These are phyloP conservation scores for apple (Malus domestica) DNA, from an alignment of 306 rosid species.

Conservation along the genomic window DNA sequence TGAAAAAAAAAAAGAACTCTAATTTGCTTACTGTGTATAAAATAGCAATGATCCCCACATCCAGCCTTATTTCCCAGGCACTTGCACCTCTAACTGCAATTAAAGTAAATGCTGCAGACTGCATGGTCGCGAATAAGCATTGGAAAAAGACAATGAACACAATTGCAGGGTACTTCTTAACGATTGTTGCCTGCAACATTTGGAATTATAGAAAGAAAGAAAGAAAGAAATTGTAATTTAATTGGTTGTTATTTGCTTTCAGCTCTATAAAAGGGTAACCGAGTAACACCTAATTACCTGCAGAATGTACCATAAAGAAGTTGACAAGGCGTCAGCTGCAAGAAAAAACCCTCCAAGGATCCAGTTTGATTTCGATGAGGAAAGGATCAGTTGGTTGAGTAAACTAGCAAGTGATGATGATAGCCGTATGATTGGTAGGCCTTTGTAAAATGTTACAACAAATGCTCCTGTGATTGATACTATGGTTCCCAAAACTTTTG, in stretches of 20 bases:
- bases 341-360: conserved; percentile 20
- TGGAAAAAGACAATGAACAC: conserved; percentile 16
- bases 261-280: neutral
- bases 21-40: conserved; percentile 16
- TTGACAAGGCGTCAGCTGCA: conserved; percentile 14
- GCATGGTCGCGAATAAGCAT: conserved; percentile 17
- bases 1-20: neutral
- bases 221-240: too few species aligned
- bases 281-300: neutral
- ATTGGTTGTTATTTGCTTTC: neutral
- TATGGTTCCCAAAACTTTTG: conserved; percentile 34
- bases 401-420: neutral
- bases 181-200: conserved; percentile 23
- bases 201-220: neutral
- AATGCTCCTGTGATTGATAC: conserved; percentile 42
- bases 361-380: conserved; percentile 10
- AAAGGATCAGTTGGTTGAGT: neutral
- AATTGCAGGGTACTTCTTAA: conserved; percentile 29
- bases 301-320: conserved; percentile 31
- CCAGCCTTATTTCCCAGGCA: conserved; percentile 27
- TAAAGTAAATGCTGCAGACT: conserved; percentile 17
- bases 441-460: conserved; percentile 39
- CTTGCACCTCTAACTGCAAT: conserved; percentile 22
- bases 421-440: conserved; percentile 23
- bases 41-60: conserved; percentile 24